Percentiles rank a stretch among this genome's conserved stretches.
Evolutionary conservation across 768 basidiomycete species (phyloP).

Genomic region (Hygrocybe punicea): DNA sequence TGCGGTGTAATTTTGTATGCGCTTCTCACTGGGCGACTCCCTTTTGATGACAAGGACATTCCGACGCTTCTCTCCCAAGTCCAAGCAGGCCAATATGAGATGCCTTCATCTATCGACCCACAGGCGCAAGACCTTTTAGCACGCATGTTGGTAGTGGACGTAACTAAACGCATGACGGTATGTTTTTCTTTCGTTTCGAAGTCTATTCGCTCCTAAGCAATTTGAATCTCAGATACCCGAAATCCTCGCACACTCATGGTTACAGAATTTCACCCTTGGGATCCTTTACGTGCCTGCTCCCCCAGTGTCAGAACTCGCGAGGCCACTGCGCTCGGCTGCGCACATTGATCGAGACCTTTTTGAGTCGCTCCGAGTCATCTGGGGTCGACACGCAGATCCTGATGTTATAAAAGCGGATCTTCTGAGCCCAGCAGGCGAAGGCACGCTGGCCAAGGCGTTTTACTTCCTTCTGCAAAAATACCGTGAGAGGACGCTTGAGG

Average conservation of each 20-base stretch:
- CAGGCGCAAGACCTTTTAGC: constrained; percentile 79
- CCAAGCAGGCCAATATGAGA: constrained; percentile 78
- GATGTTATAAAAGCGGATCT: constrained; percentile 59
- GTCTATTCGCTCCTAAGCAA: constrained; percentile 3
- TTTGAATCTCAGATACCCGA: constrained; percentile 65
- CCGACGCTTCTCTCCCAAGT: constrained; percentile 78
- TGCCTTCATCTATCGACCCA: constrained; percentile 78
- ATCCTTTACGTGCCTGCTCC: constrained; percentile 53
- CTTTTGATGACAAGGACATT: constrained; percentile 91
- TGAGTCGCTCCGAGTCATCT: constrained; percentile 75
- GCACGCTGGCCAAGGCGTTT: constrained; percentile 81
- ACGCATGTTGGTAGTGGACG: constrained; percentile 88
- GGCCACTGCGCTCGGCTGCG: constrained; percentile 62
- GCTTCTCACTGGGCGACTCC: constrained; percentile 83
- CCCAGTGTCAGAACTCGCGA: constrained; percentile 63
- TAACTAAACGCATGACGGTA: constrained; percentile 75
- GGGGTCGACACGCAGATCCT: constrained; percentile 68
- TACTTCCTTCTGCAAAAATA: constrained; percentile 80
- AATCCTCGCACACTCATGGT: constrained; percentile 84
- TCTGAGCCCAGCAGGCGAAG: constrained; percentile 64
- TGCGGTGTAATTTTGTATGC: constrained; percentile 93
- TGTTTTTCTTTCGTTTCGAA: constrained; percentile 19
- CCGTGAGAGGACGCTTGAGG: constrained; percentile 50
- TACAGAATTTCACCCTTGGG: constrained; percentile 49
- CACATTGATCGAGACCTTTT: constrained; percentile 77